Percentiles rank a stretch among this genome's conserved stretches.
Conservation (phyloP, 129 eudicot genomes). For the Pseudognaphalium luteoalbum region DNA sequence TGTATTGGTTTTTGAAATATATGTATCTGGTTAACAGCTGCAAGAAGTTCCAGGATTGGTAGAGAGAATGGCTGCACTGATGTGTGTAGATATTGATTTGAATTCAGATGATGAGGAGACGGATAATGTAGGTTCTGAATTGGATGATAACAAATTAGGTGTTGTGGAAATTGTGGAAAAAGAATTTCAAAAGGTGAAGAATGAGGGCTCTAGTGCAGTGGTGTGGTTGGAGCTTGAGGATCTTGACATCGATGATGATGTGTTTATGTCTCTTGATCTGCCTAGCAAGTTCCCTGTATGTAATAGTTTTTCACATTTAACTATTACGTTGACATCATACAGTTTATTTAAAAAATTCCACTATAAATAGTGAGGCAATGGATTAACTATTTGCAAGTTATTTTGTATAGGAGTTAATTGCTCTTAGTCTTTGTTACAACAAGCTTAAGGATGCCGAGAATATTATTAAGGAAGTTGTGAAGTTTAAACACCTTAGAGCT, state of each 20-base stretch:
- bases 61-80: constrained; percentile 92
- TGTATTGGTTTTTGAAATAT: neutral
- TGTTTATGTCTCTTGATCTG: constrained; percentile 68
- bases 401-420: constrained; percentile 58
- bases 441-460: constrained; percentile 56
- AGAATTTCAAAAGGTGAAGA: constrained; percentile 57
- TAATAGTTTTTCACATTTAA: neutral
- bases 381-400: constrained; percentile 18
- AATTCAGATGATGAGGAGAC: constrained; percentile 50
- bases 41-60: constrained; percentile 91
- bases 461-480: constrained; percentile 48
- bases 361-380: neutral
- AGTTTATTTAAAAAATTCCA: no score
- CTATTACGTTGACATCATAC: neutral
- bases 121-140: constrained; percentile 31
- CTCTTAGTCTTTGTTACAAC: constrained; percentile 78
- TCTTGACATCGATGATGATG: constrained; percentile 73
- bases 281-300: constrained; percentile 90
- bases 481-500: constrained; percentile 72
- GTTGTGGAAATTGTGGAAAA: constrained; percentile 54
- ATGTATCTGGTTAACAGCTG: constrained; percentile 52
- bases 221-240: constrained; percentile 96
- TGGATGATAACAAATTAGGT: constrained; percentile 34
- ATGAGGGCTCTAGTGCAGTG: constrained; percentile 48
- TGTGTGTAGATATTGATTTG: constrained; percentile 85